phyloP scores from a whole-genome alignment of 495 filamentous ascomycete species.

The Trypethelium eluteriae region DNA sequence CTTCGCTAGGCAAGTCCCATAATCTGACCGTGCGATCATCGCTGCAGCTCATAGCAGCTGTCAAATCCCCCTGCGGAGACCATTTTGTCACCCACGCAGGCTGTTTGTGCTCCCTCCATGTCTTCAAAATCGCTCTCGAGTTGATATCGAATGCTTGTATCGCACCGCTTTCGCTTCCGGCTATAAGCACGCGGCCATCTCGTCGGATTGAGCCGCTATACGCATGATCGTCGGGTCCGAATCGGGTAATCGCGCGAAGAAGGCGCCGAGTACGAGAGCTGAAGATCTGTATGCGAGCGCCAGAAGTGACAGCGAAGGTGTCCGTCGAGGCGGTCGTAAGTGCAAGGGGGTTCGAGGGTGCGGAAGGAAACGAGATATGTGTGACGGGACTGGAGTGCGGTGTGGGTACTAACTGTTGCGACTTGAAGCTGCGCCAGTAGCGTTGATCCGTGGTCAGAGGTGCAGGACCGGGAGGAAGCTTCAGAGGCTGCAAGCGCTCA shows the following conservation, averaged over 20 bases:
- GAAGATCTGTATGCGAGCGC: constrained; percentile 85
- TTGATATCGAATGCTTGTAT: constrained; percentile 92
- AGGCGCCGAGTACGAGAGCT: constrained; percentile 81
- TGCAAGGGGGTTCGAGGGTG: constrained; percentile 43
- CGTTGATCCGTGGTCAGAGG: constrained; percentile 79
- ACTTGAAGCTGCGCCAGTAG: constrained; percentile 92
- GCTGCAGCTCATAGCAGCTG: constrained; percentile 70
- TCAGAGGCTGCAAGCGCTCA: constrained; percentile 69
- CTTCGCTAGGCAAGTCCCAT: constrained; percentile 84
- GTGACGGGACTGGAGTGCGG: constrained; percentile 78
- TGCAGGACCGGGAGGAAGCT: constrained; percentile 67
- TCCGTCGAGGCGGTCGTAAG: constrained; percentile 47
- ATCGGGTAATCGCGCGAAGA: constrained; percentile 83
- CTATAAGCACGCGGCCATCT: constrained; percentile 81
- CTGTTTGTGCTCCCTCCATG: constrained; percentile 92
- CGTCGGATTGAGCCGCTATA: constrained; percentile 77
- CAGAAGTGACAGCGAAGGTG: constrained; percentile 85
- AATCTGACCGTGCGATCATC: constrained; percentile 88
- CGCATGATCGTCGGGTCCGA: constrained; percentile 65
- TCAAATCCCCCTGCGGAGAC: constrained; percentile 69
- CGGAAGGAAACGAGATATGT: constrained; percentile 71
- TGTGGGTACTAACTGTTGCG: constrained; percentile 76
- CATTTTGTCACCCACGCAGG: constrained; percentile 88
- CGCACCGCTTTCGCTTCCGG: constrained; percentile 80
- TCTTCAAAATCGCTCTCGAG: constrained; percentile 85